phyloP scores from a whole-genome alignment of 148 eudicot genomes.

The Nyssa sinensis region DNA sequence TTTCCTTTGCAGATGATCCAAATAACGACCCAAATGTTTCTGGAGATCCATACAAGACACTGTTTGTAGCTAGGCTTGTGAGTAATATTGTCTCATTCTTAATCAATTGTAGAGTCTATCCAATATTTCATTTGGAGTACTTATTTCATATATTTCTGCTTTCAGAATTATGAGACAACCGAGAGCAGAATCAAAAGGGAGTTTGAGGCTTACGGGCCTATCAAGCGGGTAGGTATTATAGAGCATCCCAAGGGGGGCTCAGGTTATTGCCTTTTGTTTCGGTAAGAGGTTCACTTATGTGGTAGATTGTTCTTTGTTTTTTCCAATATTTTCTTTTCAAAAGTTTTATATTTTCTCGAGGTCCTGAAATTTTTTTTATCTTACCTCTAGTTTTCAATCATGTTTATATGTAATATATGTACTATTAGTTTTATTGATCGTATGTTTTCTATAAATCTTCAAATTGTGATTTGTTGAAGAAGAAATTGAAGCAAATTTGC shows the following conservation, averaged over 20 bases:
- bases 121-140: background rate
- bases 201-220: constrained; percentile 99
- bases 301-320: background rate
- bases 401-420: background rate
- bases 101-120: background rate
- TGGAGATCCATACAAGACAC: constrained; percentile 97
- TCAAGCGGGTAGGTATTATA: constrained; percentile 93
- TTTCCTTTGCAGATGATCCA: constrained; percentile 74
- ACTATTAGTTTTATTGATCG: background rate
- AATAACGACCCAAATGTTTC: constrained; percentile 68
- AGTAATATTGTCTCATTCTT: constrained; percentile 20
- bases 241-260: constrained; percentile 49
- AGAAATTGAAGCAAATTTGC: background rate
- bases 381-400: background rate
- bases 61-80: constrained; percentile 94
- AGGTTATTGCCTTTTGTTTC: constrained; percentile 62
- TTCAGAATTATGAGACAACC: constrained; percentile 89
- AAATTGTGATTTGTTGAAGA: background rate
- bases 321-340: no score
- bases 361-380: background rate
- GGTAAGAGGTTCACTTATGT: constrained; percentile 56
- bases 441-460: background rate
- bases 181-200: constrained; percentile 98
- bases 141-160: constrained; percentile 1
- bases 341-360: no score